A percentile compares a stretch with the other conserved stretches of the same genome.
phyloP scores from a whole-genome alignment of 768 basidiomycete species.

The Porpolomopsis calyptriformis region DNA sequence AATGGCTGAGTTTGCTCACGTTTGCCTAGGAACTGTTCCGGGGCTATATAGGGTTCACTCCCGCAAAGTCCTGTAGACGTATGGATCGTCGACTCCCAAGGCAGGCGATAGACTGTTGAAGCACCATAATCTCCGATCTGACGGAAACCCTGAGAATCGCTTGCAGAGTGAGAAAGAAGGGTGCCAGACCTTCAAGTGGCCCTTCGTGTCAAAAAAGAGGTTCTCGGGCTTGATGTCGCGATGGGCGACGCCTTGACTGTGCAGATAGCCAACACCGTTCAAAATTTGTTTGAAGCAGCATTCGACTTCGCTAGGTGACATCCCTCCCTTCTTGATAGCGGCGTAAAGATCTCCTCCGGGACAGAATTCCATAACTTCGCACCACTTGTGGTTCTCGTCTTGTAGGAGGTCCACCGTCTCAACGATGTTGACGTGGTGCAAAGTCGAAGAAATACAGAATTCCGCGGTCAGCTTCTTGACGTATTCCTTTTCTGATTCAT shows the following conservation, averaged over 20 bases:
- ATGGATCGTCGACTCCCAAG: slow-evolving; percentile 96
- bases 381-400: slow-evolving; percentile 94
- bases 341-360: slow-evolving; percentile 97
- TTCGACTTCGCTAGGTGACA: slow-evolving; percentile 88
- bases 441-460: slow-evolving; percentile 94
- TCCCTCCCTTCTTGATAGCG: slow-evolving; percentile 92
- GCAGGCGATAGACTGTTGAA: slow-evolving; percentile 96
- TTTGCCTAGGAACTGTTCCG: slow-evolving; percentile 93
- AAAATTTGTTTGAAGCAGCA: slow-evolving; percentile 98
- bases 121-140: slow-evolving; percentile 98
- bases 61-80: slow-evolving; percentile 96
- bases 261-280: slow-evolving; percentile 79
- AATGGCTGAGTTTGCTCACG: slow-evolving; percentile 52
- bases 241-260: slow-evolving; percentile 95
- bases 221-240: slow-evolving; percentile 99
- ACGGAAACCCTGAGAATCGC: slow-evolving; percentile 1
- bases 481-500: slow-evolving; percentile 98
- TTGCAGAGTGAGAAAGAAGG: slow-evolving; percentile 1
- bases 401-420: slow-evolving; percentile 99
- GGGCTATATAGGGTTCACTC: slow-evolving; percentile 97
- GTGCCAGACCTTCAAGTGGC: slow-evolving; percentile 77
- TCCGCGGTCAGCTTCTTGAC: slow-evolving; percentile 99
- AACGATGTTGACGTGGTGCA: slow-evolving; percentile 90
- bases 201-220: slow-evolving; percentile 83
- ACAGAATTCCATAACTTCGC: slow-evolving; percentile 99